Evolutionary conservation across 768 basidiomycete genomes (phyloP).

Genomic region (Lactarius pseudohatsudake): DNA sequence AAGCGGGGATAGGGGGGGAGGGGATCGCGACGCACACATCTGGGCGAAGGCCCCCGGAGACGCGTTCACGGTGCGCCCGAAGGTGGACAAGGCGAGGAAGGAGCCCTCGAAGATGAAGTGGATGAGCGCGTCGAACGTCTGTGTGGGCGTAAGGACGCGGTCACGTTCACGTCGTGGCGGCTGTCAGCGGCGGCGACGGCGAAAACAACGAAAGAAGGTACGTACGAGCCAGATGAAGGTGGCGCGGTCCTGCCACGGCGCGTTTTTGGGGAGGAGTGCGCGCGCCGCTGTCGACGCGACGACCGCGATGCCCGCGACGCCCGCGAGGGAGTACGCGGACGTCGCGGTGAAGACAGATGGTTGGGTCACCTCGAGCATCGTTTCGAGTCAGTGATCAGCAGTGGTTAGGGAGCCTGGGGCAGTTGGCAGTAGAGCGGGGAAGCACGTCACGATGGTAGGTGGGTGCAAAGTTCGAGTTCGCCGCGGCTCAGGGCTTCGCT

Average conservation of each 20-base stretch:
- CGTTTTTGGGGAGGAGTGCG: constrained; percentile 59
- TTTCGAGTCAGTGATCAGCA: neutral
- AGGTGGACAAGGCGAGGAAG: constrained; percentile 74
- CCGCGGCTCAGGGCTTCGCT: neutral
- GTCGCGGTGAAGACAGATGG: constrained; percentile 52
- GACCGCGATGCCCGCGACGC: constrained; percentile 51
- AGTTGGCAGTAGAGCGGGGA: neutral
- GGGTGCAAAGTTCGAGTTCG: neutral
- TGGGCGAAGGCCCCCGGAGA: constrained; percentile 69
- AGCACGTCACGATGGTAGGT: neutral
- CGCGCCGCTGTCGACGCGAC: constrained; percentile 55
- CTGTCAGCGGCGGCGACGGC: neutral
- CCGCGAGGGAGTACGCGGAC: constrained; percentile 63
- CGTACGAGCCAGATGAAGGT: constrained; percentile 80
- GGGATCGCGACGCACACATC: constrained; percentile 56
- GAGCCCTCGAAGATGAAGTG: constrained; percentile 80
- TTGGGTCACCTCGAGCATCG: constrained; percentile 11
- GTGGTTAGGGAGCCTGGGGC: neutral
- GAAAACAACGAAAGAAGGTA: constrained; percentile 12
- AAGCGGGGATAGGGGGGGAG: neutral
- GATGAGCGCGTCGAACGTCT: constrained; percentile 80
- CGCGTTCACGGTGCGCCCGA: constrained; percentile 70
- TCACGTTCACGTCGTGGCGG: too few relatives aligned
- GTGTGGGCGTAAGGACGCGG: neutral
- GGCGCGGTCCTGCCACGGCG: constrained; percentile 60